Conservation (phyloP, 2,329 filamentous ascomycete genomes). For the Xylariaceae sp. region DNA sequence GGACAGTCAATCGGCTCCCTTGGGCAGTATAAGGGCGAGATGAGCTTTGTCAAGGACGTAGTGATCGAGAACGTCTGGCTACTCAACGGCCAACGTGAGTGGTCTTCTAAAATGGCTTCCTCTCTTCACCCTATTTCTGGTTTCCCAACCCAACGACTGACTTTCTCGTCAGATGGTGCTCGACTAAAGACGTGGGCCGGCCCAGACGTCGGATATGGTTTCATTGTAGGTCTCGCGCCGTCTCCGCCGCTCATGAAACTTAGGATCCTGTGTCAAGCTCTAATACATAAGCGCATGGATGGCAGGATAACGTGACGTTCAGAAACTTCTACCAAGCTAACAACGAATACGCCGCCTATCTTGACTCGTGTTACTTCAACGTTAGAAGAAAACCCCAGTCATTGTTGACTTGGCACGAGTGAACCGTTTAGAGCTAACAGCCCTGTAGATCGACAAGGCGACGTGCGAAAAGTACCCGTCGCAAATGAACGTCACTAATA, state of each 20-base stretch:
- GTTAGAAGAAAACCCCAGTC: too few relatives aligned
- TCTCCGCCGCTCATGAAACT: not conserved
- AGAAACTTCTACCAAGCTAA: slow-evolving; percentile 52
- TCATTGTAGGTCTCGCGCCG: slow-evolving; percentile 34
- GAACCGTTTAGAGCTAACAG: not conserved
- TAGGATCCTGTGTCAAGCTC: not conserved
- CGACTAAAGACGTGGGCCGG: slow-evolving; percentile 59
- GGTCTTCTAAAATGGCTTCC: not conserved
- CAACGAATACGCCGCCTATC: slow-evolving; percentile 51
- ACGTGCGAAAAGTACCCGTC: slow-evolving; percentile 50
- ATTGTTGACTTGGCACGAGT: too few relatives aligned
- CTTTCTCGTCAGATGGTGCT: slow-evolving; percentile 37
- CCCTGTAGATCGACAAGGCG: slow-evolving; percentile 34
- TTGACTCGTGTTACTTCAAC: slow-evolving; percentile 61
- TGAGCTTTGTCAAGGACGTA: slow-evolving; percentile 51
- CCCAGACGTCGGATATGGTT: slow-evolving; percentile 51
- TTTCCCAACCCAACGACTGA: not conserved
- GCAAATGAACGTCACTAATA: slow-evolving; percentile 52
- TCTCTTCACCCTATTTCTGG: not conserved
- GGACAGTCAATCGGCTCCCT: slow-evolving; percentile 54
- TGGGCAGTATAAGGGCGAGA: slow-evolving; percentile 50
- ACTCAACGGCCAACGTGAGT: slow-evolving; percentile 38
- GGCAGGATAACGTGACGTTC: slow-evolving; percentile 51
- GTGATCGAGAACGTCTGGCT: slow-evolving; percentile 56
- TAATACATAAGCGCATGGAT: slow-evolving; percentile 1